Base-by-base conservation (phyloP, 352 stramenopile species). In the Phytopythium litorale region DNA sequence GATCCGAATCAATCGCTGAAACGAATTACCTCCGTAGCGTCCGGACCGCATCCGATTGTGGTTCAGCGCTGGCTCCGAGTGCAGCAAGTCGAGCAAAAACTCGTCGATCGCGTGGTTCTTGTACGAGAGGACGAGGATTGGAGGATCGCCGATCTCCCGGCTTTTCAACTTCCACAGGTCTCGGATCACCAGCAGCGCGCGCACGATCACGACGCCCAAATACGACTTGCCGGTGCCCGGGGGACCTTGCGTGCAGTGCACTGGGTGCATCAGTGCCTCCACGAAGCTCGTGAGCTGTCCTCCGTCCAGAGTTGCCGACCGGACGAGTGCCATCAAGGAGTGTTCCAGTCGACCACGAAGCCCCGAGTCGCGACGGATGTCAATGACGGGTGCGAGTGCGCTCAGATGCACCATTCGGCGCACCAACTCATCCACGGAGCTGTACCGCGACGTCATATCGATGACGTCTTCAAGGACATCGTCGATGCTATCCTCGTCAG, bases 211-310 rank as follows among this genome's bases (percentile, higher is more conserved):
- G 3, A 90, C 85, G 7, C 89, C 89, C 49, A 97, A 75, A 58
- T 97, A 97, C 9, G 86, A 97, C 52, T 97, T 97, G 18, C 91
- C 89, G 23, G 87, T 95, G n/a, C 88, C 81, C 33, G 84, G 77
- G 25, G 91, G 91, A 7, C 91, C 91, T 69, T 97, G 91, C 7
- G 89, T 93, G 32, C 92, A 91, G 57, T 90, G 79, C 38, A 97
- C 88, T n/a, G 84, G 72, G 40, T 87, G 86, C 18, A 75, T 75
- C 15, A 97, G 68, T 3, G 81, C 76, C n/a, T 79, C 72, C 12
- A 91, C 64, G 63, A 94, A 96, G 51, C 75, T 87, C 42, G 87
- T 79, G 3, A 97, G 62, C 53, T 93, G 80, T 7, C 86, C 87
- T 21, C 62, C 59, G 65, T 93, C 81, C 16, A 93, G 67, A 4